phyloP scores from a whole-genome alignment of 2,329 filamentous ascomycete genomes.

The Sarocladium strictum region DNA sequence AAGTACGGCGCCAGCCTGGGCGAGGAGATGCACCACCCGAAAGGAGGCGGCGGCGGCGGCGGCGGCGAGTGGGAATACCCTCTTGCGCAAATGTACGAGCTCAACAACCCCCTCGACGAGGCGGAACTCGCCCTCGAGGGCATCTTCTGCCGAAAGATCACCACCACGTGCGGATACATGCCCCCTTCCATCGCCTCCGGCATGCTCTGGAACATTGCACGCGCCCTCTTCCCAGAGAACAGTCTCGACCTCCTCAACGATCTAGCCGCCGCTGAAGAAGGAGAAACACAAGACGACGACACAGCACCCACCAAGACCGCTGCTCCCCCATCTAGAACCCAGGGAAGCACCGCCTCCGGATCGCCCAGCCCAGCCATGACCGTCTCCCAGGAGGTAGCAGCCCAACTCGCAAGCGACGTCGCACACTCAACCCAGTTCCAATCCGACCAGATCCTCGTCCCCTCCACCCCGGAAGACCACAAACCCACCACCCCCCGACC shows the following conservation, averaged over 20 bases:
- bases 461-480: slow-evolving; percentile 24
- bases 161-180: slow-evolving; percentile 46
- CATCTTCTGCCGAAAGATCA: slow-evolving; percentile 45
- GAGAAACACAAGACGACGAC: too few relatives aligned
- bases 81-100: slow-evolving; percentile 47
- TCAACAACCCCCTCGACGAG: slow-evolving; percentile 53
- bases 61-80: slow-evolving; percentile 20
- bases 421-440: slow-evolving; percentile 30
- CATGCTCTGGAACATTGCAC: slow-evolving; percentile 51
- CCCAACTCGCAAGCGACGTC: slow-evolving; percentile 43
- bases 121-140: slow-evolving; percentile 47
- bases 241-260: too few relatives aligned
- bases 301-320: neutral
- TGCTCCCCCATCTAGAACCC: slow-evolving; percentile 1
- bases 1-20: slow-evolving; percentile 41
- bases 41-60: slow-evolving; percentile 34
- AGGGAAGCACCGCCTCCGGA: slow-evolving; percentile 23
- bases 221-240: slow-evolving; percentile 36
- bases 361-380: slow-evolving; percentile 30
- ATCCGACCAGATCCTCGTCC: slow-evolving; percentile 26
- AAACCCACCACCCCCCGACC: neutral
- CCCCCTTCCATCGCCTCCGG: slow-evolving; percentile 52
- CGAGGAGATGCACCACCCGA: slow-evolving; percentile 46
- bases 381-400: slow-evolving; percentile 46
- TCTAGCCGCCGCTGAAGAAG: too few relatives aligned